A percentile compares a stretch with the other conserved stretches of the same genome.
Evolutionary conservation across 2,329 filamentous ascomycete genomes (phyloP).

Genomic region (Monilinia polystroma): DNA sequence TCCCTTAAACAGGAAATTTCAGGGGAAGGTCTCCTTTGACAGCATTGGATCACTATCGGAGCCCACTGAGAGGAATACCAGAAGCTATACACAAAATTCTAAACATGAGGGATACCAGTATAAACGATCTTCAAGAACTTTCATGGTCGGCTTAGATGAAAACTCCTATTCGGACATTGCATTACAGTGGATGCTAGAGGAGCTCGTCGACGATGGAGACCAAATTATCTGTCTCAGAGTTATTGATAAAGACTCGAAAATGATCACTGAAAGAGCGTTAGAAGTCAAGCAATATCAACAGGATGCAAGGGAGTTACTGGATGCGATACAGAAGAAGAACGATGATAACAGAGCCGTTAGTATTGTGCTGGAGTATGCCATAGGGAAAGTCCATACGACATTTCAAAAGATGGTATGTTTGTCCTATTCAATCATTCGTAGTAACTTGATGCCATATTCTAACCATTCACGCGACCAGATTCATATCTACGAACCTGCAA

Average conservation of each 20-base stretch:
- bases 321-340: conserved; percentile 67
- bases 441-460: conserved; percentile 18
- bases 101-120: conserved; percentile 72
- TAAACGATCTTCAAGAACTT: conserved; percentile 66
- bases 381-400: conserved; percentile 69
- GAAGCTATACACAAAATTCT: conserved; percentile 67
- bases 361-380: conserved; percentile 68
- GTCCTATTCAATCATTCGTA: not conserved
- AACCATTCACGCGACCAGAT: conserved; percentile 50
- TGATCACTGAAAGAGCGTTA: conserved; percentile 58
- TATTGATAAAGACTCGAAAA: conserved; percentile 67
- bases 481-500: conserved; percentile 69
- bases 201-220: conserved; percentile 74
- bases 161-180: conserved; percentile 76
- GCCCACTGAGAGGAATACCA: conserved; percentile 55
- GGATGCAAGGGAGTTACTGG: conserved; percentile 63
- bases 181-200: conserved; percentile 71
- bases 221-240: conserved; percentile 72
- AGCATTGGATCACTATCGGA: conserved; percentile 65
- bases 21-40: conserved; percentile 70
- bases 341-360: conserved; percentile 70
- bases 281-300: conserved; percentile 61
- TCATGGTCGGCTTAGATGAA: conserved; percentile 70
- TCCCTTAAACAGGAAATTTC: conserved; percentile 52
- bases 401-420: conserved; percentile 68